Evolutionary conservation across 768 basidiomycete genomes (phyloP).

Genomic region (Neoboletus subvelutipes): DNA sequence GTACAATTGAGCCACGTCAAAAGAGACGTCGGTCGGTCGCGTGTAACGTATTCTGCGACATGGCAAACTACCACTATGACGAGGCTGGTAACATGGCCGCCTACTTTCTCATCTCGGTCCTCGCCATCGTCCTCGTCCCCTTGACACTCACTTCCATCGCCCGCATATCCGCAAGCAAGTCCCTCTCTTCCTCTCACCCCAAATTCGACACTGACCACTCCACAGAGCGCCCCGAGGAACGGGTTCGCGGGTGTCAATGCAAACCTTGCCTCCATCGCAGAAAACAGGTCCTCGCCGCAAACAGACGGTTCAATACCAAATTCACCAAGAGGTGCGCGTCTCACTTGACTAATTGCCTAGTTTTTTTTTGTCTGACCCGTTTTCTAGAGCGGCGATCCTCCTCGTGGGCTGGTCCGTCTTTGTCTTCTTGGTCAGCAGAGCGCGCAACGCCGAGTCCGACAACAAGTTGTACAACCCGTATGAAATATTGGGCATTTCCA

Average conservation of each 20-base stretch:
- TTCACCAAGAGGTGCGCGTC: constrained; percentile 49
- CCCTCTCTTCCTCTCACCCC: background rate
- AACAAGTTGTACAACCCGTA: constrained; percentile 89
- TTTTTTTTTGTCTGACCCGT: background rate
- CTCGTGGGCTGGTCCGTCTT: constrained; percentile 74
- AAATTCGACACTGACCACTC: constrained; percentile 10
- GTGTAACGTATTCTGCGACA: background rate
- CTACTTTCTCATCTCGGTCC: constrained; percentile 90
- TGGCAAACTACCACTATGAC: constrained; percentile 86
- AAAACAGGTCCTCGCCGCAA: constrained; percentile 40
- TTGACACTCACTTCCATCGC: constrained; percentile 58
- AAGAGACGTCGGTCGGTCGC: background rate
- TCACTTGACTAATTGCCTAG: background rate
- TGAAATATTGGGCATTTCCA: constrained; percentile 79
- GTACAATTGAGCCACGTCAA: constrained; percentile 13
- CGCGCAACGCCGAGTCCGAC: constrained; percentile 52
- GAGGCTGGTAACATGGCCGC: constrained; percentile 83
- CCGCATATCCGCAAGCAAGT: constrained; percentile 44
- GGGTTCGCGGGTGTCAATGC: constrained; percentile 56
- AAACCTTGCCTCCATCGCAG: constrained; percentile 58
- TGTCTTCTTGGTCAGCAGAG: constrained; percentile 65
- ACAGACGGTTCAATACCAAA: constrained; percentile 46
- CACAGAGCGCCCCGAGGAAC: constrained; percentile 34
- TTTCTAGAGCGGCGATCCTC: constrained; percentile 57
- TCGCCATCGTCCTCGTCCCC: constrained; percentile 80